Percentiles rank a stretch among this genome's conserved stretches.
These are phyloP conservation scores for Scheffersomyces parashehatae DNA, from an alignment of 1,139 yeast genomes.

Conservation along the genomic window DNA sequence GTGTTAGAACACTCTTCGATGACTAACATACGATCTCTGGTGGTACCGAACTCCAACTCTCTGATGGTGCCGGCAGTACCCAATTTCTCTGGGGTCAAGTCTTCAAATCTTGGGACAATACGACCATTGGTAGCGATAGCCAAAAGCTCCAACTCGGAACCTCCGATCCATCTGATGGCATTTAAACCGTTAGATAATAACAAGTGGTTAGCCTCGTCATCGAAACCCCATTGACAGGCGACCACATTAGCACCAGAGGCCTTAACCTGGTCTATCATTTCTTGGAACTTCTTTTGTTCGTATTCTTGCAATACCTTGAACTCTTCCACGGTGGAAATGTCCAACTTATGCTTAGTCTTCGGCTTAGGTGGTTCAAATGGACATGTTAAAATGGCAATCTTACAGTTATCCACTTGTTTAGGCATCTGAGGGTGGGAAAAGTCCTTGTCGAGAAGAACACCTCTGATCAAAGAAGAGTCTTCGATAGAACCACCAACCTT, in stretches of 20 bases:
- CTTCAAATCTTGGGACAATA: slow-evolving; percentile 96
- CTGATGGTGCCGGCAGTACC: slow-evolving; percentile 85
- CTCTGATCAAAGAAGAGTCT: slow-evolving; percentile 81
- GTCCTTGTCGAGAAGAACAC: slow-evolving; percentile 93
- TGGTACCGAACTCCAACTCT: slow-evolving; percentile 94
- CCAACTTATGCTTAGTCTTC: slow-evolving; percentile 95
- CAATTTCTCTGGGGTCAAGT: slow-evolving; percentile 74
- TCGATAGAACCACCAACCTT: slow-evolving; percentile 93
- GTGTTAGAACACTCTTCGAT: slow-evolving; percentile 89
- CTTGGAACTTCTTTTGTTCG: slow-evolving; percentile 86
- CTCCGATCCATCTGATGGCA: slow-evolving; percentile 99
- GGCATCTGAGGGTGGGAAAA: slow-evolving; percentile 99
- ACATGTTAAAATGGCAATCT: slow-evolving; percentile 92
- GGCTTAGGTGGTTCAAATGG: slow-evolving; percentile 99
- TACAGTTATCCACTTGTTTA: slow-evolving; percentile 73
- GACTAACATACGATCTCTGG: slow-evolving; percentile 93
- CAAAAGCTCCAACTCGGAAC: slow-evolving; percentile 90
- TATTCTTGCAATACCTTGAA: slow-evolving; percentile 86
- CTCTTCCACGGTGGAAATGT: slow-evolving; percentile 89
- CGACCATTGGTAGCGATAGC: slow-evolving; percentile 98
- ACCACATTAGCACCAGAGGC: slow-evolving; percentile 93
- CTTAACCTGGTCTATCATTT: slow-evolving; percentile 87
- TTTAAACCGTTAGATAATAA: slow-evolving; percentile 84
- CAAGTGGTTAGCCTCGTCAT: slow-evolving; percentile 97
- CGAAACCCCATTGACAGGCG: slow-evolving; percentile 99